Base-by-base conservation (phyloP, 768 basidiomycete genomes). In the Boletus rubescentipes region DNA sequence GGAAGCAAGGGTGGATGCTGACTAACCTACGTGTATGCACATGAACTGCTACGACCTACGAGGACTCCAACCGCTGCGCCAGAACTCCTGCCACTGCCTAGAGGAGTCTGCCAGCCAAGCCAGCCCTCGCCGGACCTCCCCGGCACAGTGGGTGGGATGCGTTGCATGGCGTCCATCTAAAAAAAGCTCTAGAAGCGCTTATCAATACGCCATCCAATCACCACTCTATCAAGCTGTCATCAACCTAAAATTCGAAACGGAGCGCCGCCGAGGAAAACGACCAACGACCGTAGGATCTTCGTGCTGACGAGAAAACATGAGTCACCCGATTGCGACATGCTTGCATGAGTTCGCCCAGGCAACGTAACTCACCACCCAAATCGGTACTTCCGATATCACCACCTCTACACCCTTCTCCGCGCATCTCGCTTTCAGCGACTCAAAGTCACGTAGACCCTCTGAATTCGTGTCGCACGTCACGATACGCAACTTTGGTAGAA, bases 181-280 rank as follows among this genome's bases (percentile, higher is more conserved):
- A 26, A 26, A 26, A 26, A 26, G 26, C 26, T 35, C 31, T 36
- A 30, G 43, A 46, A 45, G 48, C 34, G 5, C 32, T 42, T 42
- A 49, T 41, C 20, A 16, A 48, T 11, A 1, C 30, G 10, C 49
- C 60, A 9, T 26, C 32, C 37, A 50, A 52, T 64, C 49, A 4
- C 60, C 51, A 32, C 41, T 1, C 1, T 44, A 5, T 60, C 46
- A 56, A 34, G 32, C 29, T 3, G 34, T 45, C 77, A 74, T 77
- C 41, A 65, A 46, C 39, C 54, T 58, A 52, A 77, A 75, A 50
- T 76, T 76, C 5, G 69, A 67, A 1, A 72, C 62, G 1, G 72
- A 73, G 36, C 64, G 67, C 16, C 67, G 59, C 2, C 75, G 68
- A 43, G 77, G 77, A 51, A 75, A 75, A 6, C 58, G 60, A 10